Evolutionary conservation across 495 filamentous ascomycete species (phyloP).

Genomic region (Astrothelium macrocarpum): DNA sequence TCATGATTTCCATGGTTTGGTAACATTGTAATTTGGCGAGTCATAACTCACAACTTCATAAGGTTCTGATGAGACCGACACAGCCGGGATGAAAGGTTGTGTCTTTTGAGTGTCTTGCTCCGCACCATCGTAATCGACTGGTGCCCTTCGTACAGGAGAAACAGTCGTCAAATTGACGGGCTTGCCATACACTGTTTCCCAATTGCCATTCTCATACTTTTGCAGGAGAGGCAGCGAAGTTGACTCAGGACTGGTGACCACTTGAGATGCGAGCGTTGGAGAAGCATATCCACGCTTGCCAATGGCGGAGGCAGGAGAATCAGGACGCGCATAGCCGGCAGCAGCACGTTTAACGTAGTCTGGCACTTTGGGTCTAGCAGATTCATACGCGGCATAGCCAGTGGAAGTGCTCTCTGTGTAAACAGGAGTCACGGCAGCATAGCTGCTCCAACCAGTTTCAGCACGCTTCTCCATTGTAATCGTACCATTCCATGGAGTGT

Average conservation of each 20-base stretch:
- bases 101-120: background rate
- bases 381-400: background rate
- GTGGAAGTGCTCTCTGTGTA: background rate
- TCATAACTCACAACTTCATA: background rate
- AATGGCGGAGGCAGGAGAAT: background rate
- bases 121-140: background rate
- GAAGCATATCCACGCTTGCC: background rate
- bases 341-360: background rate
- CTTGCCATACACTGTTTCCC: background rate
- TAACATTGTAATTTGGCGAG: background rate
- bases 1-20: background rate
- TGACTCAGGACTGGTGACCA: background rate
- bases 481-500: background rate
- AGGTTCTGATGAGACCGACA: background rate
- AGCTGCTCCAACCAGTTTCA: background rate
- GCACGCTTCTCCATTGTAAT: background rate
- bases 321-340: background rate
- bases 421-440: background rate
- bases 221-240: background rate
- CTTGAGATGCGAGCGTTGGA: background rate
- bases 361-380: background rate
- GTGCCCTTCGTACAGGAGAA: background rate
- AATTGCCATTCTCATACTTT: background rate
- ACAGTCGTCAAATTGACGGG: background rate
- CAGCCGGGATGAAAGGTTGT: background rate